Base-by-base conservation (phyloP, 768 basidiomycete species). In the Dentipellis sp. region DNA sequence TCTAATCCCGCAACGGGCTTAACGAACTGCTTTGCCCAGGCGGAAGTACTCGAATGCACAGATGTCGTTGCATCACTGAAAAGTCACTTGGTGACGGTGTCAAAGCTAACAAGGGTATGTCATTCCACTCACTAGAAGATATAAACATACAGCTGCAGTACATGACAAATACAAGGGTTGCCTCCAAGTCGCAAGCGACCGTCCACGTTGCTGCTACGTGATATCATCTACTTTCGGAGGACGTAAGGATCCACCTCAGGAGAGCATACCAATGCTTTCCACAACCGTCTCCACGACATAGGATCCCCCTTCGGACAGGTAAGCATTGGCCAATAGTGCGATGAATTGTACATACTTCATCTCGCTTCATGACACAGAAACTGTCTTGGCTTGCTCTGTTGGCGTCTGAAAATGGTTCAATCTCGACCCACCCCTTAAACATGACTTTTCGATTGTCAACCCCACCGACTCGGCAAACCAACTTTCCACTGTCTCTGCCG, bases 231-330 rank as follows among this genome's bases (percentile, higher is more conserved):
- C 48, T 50, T 50, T 22, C 57, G 64, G 53, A 75, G 63, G 6
- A 91, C 86, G 68, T 84, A 78, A 14, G 81, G 83, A 52, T 75
- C 77, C 10, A 91, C 73, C 1, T 64, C 64, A 0, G 72, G 68
- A 10, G 80, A 79, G 60, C 68, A 63, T 45, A 88, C 78, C 46
- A 87, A 61, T 7, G 71, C 73, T 64, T 83, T 88, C 85, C 88
- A 91, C 38, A 91, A 72, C 65, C 79, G 77, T 40, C 88, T 73
- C 89, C 88, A 91, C 45, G 82, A 85, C 51, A 89, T 78, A 21
- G 88, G 88, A 65, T 81, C 86, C 0, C 88, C 88, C 84, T 89
- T 53, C 10, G 38, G 48, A 22, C 22, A 17, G 39, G n/a, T 19
- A 52, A 55, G 10, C 34, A 17, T 52, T 21, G n/a, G 45, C 50